These are phyloP conservation scores for Lanmaoa rubissima DNA, from an alignment of 768 basidiomycete species.

Conservation along the genomic window DNA sequence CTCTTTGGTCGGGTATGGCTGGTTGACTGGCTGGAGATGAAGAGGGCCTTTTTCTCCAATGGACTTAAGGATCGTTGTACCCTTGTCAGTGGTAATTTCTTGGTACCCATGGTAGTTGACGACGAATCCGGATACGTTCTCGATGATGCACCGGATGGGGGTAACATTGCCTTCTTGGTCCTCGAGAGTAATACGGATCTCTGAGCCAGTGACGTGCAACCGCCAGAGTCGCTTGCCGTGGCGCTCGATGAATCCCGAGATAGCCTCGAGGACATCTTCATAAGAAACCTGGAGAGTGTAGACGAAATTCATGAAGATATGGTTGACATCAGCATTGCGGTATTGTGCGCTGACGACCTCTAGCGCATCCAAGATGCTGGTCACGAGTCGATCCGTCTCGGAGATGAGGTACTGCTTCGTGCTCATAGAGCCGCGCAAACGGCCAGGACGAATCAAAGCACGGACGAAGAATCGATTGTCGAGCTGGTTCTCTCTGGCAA, in stretches of 20 bases:
- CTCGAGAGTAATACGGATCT: slow-evolving; percentile 93
- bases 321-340: slow-evolving; percentile 94
- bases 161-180: slow-evolving; percentile 93
- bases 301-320: slow-evolving; percentile 99
- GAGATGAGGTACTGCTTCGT: slow-evolving; percentile 98
- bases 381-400: slow-evolving; percentile 95
- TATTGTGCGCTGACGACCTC: slow-evolving; percentile 90
- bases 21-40: slow-evolving; percentile 92
- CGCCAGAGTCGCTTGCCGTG: slow-evolving; percentile 99
- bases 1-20: slow-evolving; percentile 95
- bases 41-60: slow-evolving; percentile 97
- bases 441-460: slow-evolving; percentile 92
- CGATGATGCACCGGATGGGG: slow-evolving; percentile 96
- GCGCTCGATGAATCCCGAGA: slow-evolving; percentile 98
- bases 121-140: slow-evolving; percentile 98
- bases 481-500: slow-evolving; percentile 94
- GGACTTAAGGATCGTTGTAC: slow-evolving; percentile 93
- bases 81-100: slow-evolving; percentile 95
- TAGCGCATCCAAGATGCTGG: slow-evolving; percentile 88
- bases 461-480: slow-evolving; percentile 98
- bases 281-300: slow-evolving; percentile 95
- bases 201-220: slow-evolving; percentile 95
- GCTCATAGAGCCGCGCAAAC: slow-evolving; percentile 87
- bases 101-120: slow-evolving; percentile 98
- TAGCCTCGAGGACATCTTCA: slow-evolving; percentile 94